Base-by-base conservation (phyloP, 192 early-diverging fungal genomes). In the Coemansia sp. region DNA sequence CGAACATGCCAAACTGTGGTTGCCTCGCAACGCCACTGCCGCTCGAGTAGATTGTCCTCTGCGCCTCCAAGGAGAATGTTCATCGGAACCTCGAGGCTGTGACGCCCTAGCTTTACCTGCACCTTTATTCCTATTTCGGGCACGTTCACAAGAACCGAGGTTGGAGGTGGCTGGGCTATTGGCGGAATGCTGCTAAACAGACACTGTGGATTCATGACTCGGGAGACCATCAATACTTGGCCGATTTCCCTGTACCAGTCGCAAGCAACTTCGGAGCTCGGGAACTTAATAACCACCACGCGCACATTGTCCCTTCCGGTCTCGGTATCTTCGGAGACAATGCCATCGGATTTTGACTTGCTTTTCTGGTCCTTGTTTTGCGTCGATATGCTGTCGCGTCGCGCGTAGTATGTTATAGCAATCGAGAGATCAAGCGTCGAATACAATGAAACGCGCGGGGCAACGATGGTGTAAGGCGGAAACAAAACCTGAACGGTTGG, bases 81-180 rank as follows among this genome's bases (percentile, higher is more conserved):
- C 9, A 35, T 29, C n/a, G 74, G 69, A 0, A 76, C 49, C 23
- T 66, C 64, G 6, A 46, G 3, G 12, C 52, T 56, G 61, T 76
- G 68, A 4, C 73, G 61, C 0, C 68, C 69, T 20, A 71, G 59
- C 43, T 66, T 69, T 7, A 75, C 78, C 28, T 72, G 78, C n/a
- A 81, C 78, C 35, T 81, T 81, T 61, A 81, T 51, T 7, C 78
- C 78, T 33, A 81, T 70, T 56, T 81, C 78, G n/a, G 78, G 78
- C 34, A 81, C 68, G 40, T 62, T 63, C 21, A 81, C 72, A 2
- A 71, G 15, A 9, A 81, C 66, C 5, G 64, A 64, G 40, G 25
- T 39, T 18, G 74, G 74, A 35, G 69, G 53, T 1, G 69, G 55
- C 49, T 71, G 74, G 1, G 74, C 69, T 6, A 69, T 69, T 2